These are phyloP conservation scores for Coniochaeta ligniaria DNA, from an alignment of 2,329 filamentous ascomycete species.

Conservation along the genomic window DNA sequence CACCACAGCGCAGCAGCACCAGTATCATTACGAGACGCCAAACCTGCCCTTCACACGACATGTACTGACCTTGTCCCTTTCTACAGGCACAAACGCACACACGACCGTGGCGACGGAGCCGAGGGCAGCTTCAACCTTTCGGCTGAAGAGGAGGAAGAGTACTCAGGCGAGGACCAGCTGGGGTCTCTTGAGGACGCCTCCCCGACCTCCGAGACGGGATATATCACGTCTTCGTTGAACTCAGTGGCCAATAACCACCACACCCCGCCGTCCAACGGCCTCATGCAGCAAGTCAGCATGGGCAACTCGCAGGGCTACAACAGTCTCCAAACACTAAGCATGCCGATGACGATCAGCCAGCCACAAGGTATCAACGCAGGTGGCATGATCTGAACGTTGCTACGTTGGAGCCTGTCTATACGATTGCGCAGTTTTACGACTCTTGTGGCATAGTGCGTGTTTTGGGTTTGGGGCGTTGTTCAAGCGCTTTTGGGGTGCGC, in stretches of 20 bases:
- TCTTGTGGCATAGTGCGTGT: background rate
- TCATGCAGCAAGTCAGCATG: slow-evolving; percentile 18
- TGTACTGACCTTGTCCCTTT: slow-evolving; percentile 32
- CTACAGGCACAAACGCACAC: slow-evolving; percentile 75
- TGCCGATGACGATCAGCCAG: slow-evolving; percentile 58
- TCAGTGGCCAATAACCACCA: slow-evolving; percentile 27
- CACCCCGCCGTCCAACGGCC: slow-evolving; percentile 18
- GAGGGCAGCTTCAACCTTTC: slow-evolving; percentile 56
- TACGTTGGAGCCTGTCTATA: background rate
- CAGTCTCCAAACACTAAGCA: slow-evolving; percentile 54
- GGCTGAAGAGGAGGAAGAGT: slow-evolving; percentile 82
- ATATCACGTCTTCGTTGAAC: slow-evolving; percentile 46
- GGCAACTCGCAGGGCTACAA: slow-evolving; percentile 37
- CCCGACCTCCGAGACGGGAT: slow-evolving; percentile 62
- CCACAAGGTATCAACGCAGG: slow-evolving; percentile 32
- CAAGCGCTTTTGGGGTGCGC: no score
- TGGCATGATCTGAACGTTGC: slow-evolving; percentile 29
- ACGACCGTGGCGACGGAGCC: slow-evolving; percentile 56
- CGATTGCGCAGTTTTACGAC: background rate
- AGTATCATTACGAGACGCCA: slow-evolving; percentile 15
- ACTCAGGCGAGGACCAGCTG: slow-evolving; percentile 74
- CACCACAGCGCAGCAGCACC: slow-evolving; percentile 27
- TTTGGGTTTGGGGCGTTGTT: background rate
- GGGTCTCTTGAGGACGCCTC: slow-evolving; percentile 74
- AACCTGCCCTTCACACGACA: slow-evolving; percentile 6